phyloP scores from a whole-genome alignment of 1,284 basidiomycete genomes.

The Apiotrichum gracile region DNA sequence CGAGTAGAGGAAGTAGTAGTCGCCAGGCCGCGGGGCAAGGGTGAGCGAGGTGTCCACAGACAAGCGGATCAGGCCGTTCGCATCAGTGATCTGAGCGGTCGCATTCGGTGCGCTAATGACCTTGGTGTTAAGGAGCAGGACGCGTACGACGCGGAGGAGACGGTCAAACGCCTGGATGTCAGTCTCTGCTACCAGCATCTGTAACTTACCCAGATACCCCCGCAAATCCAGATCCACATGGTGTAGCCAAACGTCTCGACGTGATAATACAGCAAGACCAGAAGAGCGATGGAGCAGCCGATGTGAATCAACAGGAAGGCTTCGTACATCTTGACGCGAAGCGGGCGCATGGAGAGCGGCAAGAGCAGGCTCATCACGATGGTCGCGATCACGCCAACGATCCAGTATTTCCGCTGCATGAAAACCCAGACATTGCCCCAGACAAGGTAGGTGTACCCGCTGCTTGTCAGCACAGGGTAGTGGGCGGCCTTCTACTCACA shows the following conservation, averaged over 20 bases:
- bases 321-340: conserved; percentile 24
- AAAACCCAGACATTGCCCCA: background rate
- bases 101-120: background rate
- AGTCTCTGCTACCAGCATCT: background rate
- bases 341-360: conserved; percentile 19
- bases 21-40: conserved; percentile 18
- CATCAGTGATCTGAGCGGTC: background rate
- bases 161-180: conserved; percentile 3
- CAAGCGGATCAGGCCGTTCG: conserved; percentile 18
- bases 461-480: background rate
- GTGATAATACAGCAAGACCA: conserved; percentile 25
- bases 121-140: conserved; percentile 18
- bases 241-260: conserved; percentile 21
- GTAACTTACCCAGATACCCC: conserved; percentile 25
- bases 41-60: conserved; percentile 12
- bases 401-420: conserved; percentile 18
- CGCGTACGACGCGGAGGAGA: conserved; percentile 7
- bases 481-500: conserved; percentile 5
- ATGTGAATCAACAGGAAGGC: conserved; percentile 29
- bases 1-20: conserved; percentile 28
- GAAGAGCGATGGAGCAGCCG: conserved; percentile 14
- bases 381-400: conserved; percentile 18
- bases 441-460: conserved; percentile 14
- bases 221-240: conserved; percentile 21
- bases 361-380: conserved; percentile 18